These are phyloP conservation scores for Microcera coccophila DNA, from an alignment of 2,329 filamentous ascomycete species.

Conservation along the genomic window DNA sequence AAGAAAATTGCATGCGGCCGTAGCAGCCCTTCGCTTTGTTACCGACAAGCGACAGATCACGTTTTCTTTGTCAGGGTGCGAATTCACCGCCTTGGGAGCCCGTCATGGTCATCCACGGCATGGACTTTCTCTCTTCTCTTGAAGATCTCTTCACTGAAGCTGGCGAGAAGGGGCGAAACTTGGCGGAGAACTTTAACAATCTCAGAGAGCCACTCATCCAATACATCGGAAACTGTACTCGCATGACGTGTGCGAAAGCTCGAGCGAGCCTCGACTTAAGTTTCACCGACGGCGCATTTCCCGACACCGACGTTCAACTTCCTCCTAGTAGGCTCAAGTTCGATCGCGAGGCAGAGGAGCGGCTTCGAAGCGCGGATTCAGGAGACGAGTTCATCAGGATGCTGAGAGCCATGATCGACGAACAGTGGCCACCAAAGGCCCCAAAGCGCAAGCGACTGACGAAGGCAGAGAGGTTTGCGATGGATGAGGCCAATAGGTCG, in stretches of 20 bases:
- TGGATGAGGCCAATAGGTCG: background rate
- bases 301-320: conserved; percentile 8
- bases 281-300: conserved; percentile 20
- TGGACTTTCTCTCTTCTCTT: conserved; percentile 16
- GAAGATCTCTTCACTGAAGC: conserved; percentile 19
- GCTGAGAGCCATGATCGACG: conserved; percentile 8
- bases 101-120: too few species aligned
- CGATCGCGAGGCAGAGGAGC: conserved; percentile 2
- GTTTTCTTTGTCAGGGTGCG: too few species aligned
- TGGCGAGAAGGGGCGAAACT: conserved; percentile 2
- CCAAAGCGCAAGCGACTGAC: background rate
- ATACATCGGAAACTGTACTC: conserved; percentile 10
- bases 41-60: too few species aligned
- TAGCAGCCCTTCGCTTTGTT: too few species aligned
- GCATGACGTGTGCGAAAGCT: conserved; percentile 11
- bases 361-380: conserved; percentile 6
- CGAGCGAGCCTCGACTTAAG: conserved; percentile 12
- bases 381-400: conserved; percentile 13
- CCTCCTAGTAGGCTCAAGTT: conserved; percentile 9
- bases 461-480: background rate
- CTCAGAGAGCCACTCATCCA: conserved; percentile 12
- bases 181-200: conserved; percentile 12
- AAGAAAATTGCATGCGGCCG: too few species aligned
- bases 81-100: too few species aligned
- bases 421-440: background rate